These are phyloP conservation scores for Tulasnella calospora DNA, from an alignment of 768 basidiomycete species.

Conservation along the genomic window DNA sequence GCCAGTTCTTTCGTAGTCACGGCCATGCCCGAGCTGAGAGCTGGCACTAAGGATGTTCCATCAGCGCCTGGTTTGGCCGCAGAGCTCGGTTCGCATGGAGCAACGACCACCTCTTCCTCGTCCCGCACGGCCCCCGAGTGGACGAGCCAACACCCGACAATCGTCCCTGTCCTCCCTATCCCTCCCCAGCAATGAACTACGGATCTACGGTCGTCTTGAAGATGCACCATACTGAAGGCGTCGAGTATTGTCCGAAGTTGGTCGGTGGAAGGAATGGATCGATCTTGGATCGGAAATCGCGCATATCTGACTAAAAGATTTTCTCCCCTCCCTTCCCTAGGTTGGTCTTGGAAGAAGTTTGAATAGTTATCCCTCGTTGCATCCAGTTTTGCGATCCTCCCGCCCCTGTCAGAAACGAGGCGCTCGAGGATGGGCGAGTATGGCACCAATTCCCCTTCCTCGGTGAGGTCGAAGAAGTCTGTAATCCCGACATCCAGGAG, in stretches of 20 bases:
- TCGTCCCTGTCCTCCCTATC: slow-evolving; percentile 14
- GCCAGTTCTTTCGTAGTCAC: not conserved
- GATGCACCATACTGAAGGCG: not conserved
- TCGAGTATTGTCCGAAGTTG: not conserved
- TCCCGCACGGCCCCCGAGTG: not conserved
- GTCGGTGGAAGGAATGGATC: not conserved
- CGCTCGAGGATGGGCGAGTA: not conserved
- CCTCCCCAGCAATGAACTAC: slow-evolving; percentile 20
- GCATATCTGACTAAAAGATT: not conserved
- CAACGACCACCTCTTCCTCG: not conserved
- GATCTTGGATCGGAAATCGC: slow-evolving; percentile 15
- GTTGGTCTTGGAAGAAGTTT: not conserved
- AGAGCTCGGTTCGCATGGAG: not conserved
- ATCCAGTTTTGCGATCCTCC: not conserved
- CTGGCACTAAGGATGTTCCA: too few relatives aligned
- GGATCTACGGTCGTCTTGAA: not conserved
- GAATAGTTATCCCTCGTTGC: not conserved
- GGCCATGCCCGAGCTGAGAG: too few relatives aligned
- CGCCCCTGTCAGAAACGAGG: not conserved
- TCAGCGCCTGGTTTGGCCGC: too few relatives aligned
- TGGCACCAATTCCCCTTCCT: slow-evolving; percentile 1
- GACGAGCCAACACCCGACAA: slow-evolving; percentile 20
- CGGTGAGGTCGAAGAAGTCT: slow-evolving; percentile 22
- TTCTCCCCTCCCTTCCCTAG: not conserved
- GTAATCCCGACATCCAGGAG: slow-evolving; percentile 11